Evolutionary conservation across 495 filamentous ascomycete species (phyloP).

Genomic region (Trichoderma reesei): DNA sequence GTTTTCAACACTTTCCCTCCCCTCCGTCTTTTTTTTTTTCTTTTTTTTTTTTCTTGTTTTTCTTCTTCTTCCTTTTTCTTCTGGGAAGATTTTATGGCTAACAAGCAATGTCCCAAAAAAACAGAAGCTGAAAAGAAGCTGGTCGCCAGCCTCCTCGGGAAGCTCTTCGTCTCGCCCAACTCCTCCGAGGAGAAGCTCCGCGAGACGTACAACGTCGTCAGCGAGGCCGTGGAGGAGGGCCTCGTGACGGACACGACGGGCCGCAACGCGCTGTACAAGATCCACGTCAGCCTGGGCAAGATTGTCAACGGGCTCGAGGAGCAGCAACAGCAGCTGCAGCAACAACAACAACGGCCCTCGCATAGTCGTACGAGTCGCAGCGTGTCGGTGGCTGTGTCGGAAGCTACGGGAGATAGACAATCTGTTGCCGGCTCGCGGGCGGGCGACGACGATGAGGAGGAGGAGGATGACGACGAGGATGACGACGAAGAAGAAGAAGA

Average conservation of each 20-base stretch:
- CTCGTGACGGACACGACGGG: conserved; percentile 60
- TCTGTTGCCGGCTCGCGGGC: not conserved
- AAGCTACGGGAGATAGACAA: not conserved
- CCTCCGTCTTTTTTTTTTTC: too few species aligned
- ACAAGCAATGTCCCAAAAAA: conserved; percentile 18
- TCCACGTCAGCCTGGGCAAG: conserved; percentile 56
- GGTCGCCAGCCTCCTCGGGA: conserved; percentile 65
- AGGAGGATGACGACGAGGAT: not conserved
- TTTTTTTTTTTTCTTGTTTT: too few species aligned
- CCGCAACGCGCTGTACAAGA: conserved; percentile 68
- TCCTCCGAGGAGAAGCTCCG: conserved; percentile 41
- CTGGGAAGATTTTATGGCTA: conserved; percentile 16
- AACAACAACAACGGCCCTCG: conserved; percentile 14
- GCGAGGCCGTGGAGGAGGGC: conserved; percentile 58
- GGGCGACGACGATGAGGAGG: conserved; percentile 12
- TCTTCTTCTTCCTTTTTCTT: too few species aligned
- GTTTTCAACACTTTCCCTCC: conserved; percentile 19
- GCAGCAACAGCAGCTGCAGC: conserved; percentile 11
- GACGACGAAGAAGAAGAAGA: conserved; percentile 18
- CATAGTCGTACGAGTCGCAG: conserved; percentile 6
- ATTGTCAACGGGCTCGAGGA: conserved; percentile 47
- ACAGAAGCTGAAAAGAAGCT: conserved; percentile 79
- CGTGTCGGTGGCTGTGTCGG: conserved; percentile 10
- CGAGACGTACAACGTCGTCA: conserved; percentile 45
- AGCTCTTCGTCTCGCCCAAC: conserved; percentile 64